These are phyloP conservation scores for Plantago lanceolata DNA, from an alignment of 305 asterid species.

Conservation along the genomic window DNA sequence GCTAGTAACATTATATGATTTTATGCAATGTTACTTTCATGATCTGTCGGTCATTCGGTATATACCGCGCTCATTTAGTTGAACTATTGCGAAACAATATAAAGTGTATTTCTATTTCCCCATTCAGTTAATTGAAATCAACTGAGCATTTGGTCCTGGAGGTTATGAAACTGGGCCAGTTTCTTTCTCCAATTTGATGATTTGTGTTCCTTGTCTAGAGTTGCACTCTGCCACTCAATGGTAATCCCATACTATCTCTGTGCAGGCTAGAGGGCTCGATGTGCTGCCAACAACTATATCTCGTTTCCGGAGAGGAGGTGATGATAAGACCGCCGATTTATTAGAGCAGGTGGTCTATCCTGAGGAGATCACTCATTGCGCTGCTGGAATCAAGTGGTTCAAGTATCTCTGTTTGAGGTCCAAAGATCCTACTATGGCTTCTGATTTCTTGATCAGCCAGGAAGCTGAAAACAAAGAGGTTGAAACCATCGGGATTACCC, in stretches of 20 bases:
- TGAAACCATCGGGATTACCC: background rate
- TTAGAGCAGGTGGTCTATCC: slow-evolving; percentile 82
- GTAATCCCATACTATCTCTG: slow-evolving; percentile 6
- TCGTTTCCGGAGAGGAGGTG: slow-evolving; percentile 88
- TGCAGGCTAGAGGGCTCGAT: slow-evolving; percentile 93
- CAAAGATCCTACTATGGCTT: slow-evolving; percentile 26
- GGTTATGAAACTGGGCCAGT: background rate
- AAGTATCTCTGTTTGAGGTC: slow-evolving; percentile 58
- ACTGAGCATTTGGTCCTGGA: background rate
- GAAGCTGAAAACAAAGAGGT: slow-evolving; percentile 18
- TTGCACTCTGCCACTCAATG: background rate
- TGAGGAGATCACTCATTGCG: slow-evolving; percentile 90
- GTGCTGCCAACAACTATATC: slow-evolving; percentile 90
- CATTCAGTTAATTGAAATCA: too few relatives aligned
- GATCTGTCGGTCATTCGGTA: background rate
- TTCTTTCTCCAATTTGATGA: too few relatives aligned
- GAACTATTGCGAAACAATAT: too few relatives aligned
- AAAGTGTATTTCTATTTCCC: too few relatives aligned
- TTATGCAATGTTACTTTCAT: background rate
- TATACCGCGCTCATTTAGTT: too few relatives aligned
- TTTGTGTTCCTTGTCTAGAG: background rate
- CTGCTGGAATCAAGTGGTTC: slow-evolving; percentile 93
- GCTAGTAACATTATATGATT: too few relatives aligned
- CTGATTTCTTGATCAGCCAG: slow-evolving; percentile 15
- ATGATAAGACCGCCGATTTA: slow-evolving; percentile 68